These are phyloP conservation scores for Amauroascus verrucosus DNA, from an alignment of 2,329 filamentous ascomycete species.

Conservation along the genomic window DNA sequence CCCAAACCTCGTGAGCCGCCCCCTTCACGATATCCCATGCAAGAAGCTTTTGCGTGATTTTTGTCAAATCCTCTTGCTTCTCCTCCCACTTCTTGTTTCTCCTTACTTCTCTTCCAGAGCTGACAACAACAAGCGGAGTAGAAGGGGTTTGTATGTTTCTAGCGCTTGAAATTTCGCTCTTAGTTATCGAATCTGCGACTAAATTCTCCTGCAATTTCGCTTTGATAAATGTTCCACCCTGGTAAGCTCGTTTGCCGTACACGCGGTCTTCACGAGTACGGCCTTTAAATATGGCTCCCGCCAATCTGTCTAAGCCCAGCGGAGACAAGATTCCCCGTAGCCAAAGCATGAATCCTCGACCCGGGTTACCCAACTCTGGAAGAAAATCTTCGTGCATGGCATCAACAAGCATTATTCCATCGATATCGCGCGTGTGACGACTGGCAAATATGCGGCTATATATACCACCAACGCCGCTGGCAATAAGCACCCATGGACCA, in stretches of 20 bases:
- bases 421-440: slow-evolving; percentile 63
- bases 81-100: slow-evolving; percentile 63
- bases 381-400: slow-evolving; percentile 82
- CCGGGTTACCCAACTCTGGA: slow-evolving; percentile 50
- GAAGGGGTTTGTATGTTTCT: slow-evolving; percentile 67
- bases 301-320: slow-evolving; percentile 69
- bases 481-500: slow-evolving; percentile 81
- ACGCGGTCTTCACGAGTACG: slow-evolving; percentile 73
- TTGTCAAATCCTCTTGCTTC: slow-evolving; percentile 75
- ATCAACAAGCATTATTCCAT: slow-evolving; percentile 75
- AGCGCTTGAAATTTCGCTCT: slow-evolving; percentile 69
- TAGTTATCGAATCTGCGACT: slow-evolving; percentile 72
- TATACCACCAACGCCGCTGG: slow-evolving; percentile 75
- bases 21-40: slow-evolving; percentile 79
- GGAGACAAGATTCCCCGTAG: slow-evolving; percentile 74
- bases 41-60: slow-evolving; percentile 65
- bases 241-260: slow-evolving; percentile 68
- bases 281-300: slow-evolving; percentile 71
- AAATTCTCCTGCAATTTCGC: slow-evolving; percentile 87
- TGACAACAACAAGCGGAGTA: slow-evolving; percentile 69
- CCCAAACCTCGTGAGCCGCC: slow-evolving; percentile 82
- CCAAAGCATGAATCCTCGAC: slow-evolving; percentile 77
- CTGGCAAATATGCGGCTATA: slow-evolving; percentile 87
- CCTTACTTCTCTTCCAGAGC: slow-evolving; percentile 62
- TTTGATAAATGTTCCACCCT: slow-evolving; percentile 75